Evolutionary conservation across 768 basidiomycete species (phyloP), one percentile per base, ranked within the genome.

Genomic region (Hypholoma fasciculare): DNA sequence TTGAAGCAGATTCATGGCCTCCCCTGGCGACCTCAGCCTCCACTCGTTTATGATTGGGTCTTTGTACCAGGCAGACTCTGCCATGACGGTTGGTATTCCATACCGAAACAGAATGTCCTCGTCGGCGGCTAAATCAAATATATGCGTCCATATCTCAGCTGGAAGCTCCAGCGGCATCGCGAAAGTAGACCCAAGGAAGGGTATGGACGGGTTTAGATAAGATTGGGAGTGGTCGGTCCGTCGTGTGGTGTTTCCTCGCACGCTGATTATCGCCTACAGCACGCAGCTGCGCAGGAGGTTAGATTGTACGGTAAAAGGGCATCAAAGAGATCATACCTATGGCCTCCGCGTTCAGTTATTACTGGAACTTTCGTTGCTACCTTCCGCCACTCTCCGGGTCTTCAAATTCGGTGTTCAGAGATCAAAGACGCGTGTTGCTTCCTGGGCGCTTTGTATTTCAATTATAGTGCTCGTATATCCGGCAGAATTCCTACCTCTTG

Each of bases 111-210:
- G 78, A n/a, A 82, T 74, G 61, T 88, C 85, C 64, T 90, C 88
- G 52, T 88, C 86, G 5, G 85, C 81, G 1, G 89, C 87, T 23
- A 88, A 76, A 64, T 87, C 81, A 65, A 92, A 91, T 7, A 92
- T 88, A 47, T 83, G 76, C 1, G 80, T 78, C 83, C 85, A 86
- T 2, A 92, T 74, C 74, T 92, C 90, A 7, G 82, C 80, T 3
- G 90, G 90, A 2, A 92, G 77, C 46, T 79, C 74, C 13, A 58
- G 7, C 16, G 54, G 42, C 57, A 58, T 58, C 7, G 19, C 23
- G 43, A 52, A 20, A 23, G 17, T 49, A 19, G 48, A 49, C 30
- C 30, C 30, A 34, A 34, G 30, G 30, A 1, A 34, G 30, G 6
- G 30, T 34, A 34, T 34, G 6, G 30, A 34, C 30, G 48, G 30